phyloP scores from a whole-genome alignment of 2,329 filamentous ascomycete genomes.

The Botryosphaeria dothidea region DNA sequence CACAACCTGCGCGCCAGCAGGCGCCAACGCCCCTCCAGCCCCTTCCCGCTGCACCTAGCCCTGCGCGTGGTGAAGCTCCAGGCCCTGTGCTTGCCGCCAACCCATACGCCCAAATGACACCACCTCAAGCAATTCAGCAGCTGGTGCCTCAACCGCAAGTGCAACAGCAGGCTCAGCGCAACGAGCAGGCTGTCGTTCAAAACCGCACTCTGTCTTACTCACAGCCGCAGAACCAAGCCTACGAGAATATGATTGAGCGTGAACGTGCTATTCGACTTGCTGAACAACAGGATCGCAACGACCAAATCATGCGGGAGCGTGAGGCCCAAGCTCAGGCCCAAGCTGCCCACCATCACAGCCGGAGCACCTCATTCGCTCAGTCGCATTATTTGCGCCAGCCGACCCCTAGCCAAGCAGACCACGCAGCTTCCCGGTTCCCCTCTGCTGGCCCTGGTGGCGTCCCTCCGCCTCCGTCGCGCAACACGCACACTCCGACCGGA shows the following conservation, averaged over 20 bases:
- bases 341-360: constrained; percentile 6
- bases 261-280: constrained; percentile 13
- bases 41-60: constrained; percentile 4
- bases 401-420: constrained; percentile 14
- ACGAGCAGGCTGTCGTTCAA: constrained; percentile 4
- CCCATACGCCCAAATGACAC: constrained; percentile 18
- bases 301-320: constrained; percentile 9
- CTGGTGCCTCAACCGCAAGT: constrained; percentile 1
- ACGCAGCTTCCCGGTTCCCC: constrained; percentile 10
- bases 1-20: constrained; percentile 16
- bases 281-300: constrained; percentile 10
- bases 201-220: constrained; percentile 12
- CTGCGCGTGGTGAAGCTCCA: not conserved
- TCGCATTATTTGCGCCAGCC: constrained; percentile 13
- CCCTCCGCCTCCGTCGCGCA: not conserved
- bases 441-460: constrained; percentile 1
- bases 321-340: constrained; percentile 12
- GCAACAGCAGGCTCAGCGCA: constrained; percentile 11
- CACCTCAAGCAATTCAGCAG: constrained; percentile 12
- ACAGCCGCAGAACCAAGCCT: constrained; percentile 1
- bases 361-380: constrained; percentile 7
- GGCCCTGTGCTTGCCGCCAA: constrained; percentile 12
- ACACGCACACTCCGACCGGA: constrained; percentile 12
- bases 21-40: constrained; percentile 13
- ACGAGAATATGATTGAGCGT: constrained; percentile 8